Percentiles rank a stretch among this genome's conserved stretches.
Evolutionary conservation across 2,329 filamentous ascomycete genomes (phyloP).

Genomic region (Aspergillus latus): DNA sequence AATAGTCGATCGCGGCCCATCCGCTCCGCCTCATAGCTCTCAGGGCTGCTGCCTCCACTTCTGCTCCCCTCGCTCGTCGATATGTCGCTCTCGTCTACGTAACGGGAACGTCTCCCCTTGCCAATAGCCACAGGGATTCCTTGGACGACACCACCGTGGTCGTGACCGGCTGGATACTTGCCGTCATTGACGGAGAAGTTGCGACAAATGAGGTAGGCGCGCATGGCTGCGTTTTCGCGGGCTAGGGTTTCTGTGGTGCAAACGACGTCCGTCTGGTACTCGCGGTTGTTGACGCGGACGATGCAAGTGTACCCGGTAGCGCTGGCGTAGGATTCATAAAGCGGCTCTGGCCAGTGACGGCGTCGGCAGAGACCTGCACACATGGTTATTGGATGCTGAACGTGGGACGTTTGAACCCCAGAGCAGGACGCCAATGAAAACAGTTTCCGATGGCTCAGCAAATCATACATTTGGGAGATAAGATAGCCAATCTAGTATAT

Average conservation of each 20-base stretch:
- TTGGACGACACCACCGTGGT: conserved; percentile 56
- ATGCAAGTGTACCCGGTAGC: conserved; percentile 79
- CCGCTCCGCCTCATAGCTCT: conserved; percentile 30
- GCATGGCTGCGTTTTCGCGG: conserved; percentile 90
- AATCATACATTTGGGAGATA: conserved; percentile 13
- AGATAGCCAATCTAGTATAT: conserved; percentile 3
- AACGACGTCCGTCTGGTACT: conserved; percentile 87
- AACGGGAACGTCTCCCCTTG: conserved; percentile 54
- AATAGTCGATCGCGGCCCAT: conserved; percentile 24
- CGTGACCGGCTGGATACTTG: conserved; percentile 66
- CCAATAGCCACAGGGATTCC: conserved; percentile 65
- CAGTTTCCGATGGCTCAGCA: conserved; percentile 11
- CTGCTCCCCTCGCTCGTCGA: conserved; percentile 47
- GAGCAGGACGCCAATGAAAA: conserved; percentile 9
- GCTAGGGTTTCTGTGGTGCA: conserved; percentile 81
- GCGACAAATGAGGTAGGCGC: conserved; percentile 94
- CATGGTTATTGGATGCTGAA: conserved; percentile 38
- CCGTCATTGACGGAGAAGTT: conserved; percentile 97
- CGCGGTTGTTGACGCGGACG: conserved; percentile 91
- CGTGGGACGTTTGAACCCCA: conserved; percentile 6
- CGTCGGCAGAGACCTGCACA: conserved; percentile 83
- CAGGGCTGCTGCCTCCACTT: conserved; percentile 58
- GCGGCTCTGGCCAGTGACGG: conserved; percentile 87
- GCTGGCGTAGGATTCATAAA: conserved; percentile 78
- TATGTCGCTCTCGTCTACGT: conserved; percentile 48